A percentile compares a stretch with the other conserved stretches of the same genome.
Evolutionary conservation across 108 stramenopile genomes (phyloP).

Genomic region (Fragilaria crotonensis): DNA sequence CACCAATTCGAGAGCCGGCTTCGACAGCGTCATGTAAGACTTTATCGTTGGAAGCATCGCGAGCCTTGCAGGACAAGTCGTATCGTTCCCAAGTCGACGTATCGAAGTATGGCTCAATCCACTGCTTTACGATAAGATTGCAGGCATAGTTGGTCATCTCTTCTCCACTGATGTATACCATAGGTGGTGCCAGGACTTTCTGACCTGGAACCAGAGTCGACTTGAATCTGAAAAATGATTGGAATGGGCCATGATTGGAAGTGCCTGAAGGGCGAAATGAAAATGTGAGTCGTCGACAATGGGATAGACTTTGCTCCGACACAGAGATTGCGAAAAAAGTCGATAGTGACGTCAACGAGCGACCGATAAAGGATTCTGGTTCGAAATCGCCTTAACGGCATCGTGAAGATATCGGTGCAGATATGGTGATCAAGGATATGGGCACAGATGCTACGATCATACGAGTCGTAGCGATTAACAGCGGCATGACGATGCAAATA

Average conservation of each 20-base stretch:
- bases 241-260: too few species aligned
- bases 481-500: too few species aligned
- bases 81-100: slow-evolving; percentile 76
- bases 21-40: slow-evolving; percentile 87
- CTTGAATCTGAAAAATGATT: too few species aligned
- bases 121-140: slow-evolving; percentile 82
- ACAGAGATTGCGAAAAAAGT: too few species aligned
- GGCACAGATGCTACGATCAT: too few species aligned
- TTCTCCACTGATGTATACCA: slow-evolving; percentile 95
- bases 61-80: slow-evolving; percentile 85
- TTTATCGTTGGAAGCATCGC: slow-evolving; percentile 89
- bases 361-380: too few species aligned
- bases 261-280: background rate
- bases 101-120: slow-evolving; percentile 94
- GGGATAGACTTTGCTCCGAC: background rate
- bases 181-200: slow-evolving; percentile 76
- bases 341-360: too few species aligned
- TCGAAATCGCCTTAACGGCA: too few species aligned
- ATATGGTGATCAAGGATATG: too few species aligned
- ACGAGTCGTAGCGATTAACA: too few species aligned
- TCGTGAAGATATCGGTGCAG: too few species aligned
- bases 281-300: background rate
- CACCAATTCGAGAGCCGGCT: slow-evolving; percentile 84
- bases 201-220: slow-evolving; percentile 9
- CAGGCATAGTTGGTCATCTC: slow-evolving; percentile 96